phyloP scores from a whole-genome alignment of 2,329 filamentous ascomycete species.

The Nemania sp. region DNA sequence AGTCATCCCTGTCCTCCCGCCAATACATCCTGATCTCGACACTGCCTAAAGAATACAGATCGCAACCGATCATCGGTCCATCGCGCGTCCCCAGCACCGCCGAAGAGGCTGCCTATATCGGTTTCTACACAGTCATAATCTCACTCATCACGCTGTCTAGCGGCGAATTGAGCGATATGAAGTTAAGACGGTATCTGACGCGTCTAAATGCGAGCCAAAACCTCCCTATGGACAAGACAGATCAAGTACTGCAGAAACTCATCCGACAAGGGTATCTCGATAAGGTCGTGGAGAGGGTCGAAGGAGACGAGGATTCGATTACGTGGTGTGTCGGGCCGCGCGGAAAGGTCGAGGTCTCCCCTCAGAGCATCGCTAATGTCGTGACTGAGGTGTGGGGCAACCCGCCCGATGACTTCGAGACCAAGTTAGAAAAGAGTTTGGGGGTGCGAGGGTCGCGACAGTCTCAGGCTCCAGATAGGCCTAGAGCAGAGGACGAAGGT shows the following conservation, averaged over 20 bases:
- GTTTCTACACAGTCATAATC: constrained; percentile 78
- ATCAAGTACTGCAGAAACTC: constrained; percentile 73
- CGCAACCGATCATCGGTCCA: constrained; percentile 68
- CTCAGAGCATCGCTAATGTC: constrained; percentile 73
- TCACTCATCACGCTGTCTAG: constrained; percentile 75
- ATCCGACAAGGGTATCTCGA: constrained; percentile 82
- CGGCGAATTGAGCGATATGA: constrained; percentile 74
- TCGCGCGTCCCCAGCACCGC: constrained; percentile 65
- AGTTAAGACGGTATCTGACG: constrained; percentile 73
- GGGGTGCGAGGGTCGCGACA: constrained; percentile 48
- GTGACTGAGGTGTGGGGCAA: constrained; percentile 64
- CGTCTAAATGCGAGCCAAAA: constrained; percentile 76
- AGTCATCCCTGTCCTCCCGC: constrained; percentile 61
- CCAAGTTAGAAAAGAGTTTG: constrained; percentile 63
- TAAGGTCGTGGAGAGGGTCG: constrained; percentile 66
- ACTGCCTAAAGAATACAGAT: constrained; percentile 69
- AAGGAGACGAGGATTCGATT: constrained; percentile 72
- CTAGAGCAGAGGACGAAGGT: constrained; percentile 13
- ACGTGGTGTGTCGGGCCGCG: constrained; percentile 86
- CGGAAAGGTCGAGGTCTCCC: constrained; percentile 81
- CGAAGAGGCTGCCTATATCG: constrained; percentile 78
- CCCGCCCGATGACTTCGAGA: constrained; percentile 57
- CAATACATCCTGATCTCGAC: constrained; percentile 77
- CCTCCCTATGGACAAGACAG: constrained; percentile 75
- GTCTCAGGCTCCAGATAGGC: constrained; percentile 23